A percentile compares a stretch with the other conserved stretches of the same genome.
phyloP scores from a whole-genome alignment of 306 rosid species.

The Canavalia gladiata region DNA sequence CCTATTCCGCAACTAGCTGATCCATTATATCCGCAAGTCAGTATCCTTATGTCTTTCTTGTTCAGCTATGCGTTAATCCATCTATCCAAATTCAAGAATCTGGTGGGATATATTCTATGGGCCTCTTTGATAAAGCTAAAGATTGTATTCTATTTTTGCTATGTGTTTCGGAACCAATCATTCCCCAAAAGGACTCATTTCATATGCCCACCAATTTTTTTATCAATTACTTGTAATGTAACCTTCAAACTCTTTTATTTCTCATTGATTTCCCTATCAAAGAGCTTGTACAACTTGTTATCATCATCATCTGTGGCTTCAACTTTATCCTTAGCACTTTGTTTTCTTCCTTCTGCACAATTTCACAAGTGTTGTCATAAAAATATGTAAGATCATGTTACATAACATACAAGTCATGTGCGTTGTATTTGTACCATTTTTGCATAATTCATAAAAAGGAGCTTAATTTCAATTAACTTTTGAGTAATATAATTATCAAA shows the following conservation, averaged over 20 bases:
- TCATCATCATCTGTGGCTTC: conserved; percentile 44
- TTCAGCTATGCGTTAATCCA: too few species aligned
- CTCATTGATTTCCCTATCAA: conserved; percentile 40
- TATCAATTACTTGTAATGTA: conserved; percentile 32
- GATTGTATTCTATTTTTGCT: too few species aligned
- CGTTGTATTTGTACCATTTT: too few species aligned
- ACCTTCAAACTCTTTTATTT: conserved; percentile 33
- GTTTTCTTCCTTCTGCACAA: conserved; percentile 38
- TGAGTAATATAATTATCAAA: not conserved
- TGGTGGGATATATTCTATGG: too few species aligned
- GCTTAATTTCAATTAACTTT: not conserved
- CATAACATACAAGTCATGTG: too few species aligned
- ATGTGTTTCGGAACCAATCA: too few species aligned
- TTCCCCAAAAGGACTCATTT: conserved; percentile 17
- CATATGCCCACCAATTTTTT: conserved; percentile 39
- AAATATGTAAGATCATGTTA: not conserved
- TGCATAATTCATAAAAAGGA: not conserved
- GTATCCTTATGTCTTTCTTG: too few species aligned
- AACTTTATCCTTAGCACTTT: conserved; percentile 29
- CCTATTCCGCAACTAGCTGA: too few species aligned
- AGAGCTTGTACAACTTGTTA: conserved; percentile 31
- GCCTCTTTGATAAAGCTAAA: too few species aligned
- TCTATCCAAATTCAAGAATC: too few species aligned
- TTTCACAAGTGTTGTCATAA: not conserved
- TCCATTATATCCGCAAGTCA: too few species aligned